Conservation (phyloP, 257 asterid genomes). For the Voacanga thouarsii region DNA sequence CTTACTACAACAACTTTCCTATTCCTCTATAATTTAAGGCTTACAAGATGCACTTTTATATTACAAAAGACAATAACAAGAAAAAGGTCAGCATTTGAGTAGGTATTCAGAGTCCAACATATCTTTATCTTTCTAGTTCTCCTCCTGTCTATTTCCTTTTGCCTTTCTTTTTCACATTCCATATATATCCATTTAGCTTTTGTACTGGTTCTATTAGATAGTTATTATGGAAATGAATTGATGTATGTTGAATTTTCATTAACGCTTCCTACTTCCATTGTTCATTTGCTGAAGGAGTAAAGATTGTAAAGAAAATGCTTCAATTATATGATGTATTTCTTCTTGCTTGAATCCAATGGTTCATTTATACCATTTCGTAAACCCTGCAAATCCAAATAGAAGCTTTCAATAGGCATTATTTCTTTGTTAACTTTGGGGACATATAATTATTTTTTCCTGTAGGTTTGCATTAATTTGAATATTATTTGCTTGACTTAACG, state of each 20-base stretch:
- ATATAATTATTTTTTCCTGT: too few relatives aligned
- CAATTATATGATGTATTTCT: neutral
- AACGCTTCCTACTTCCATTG: neutral
- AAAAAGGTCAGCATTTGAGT: neutral
- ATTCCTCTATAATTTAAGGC: neutral
- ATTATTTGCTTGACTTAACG: too few relatives aligned
- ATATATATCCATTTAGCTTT: too few relatives aligned
- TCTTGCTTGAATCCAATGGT: neutral
- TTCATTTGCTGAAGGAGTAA: neutral
- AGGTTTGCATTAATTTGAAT: too few relatives aligned
- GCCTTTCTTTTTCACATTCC: too few relatives aligned
- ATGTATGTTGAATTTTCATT: neutral
- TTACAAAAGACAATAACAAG: neutral
- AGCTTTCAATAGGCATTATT: too few relatives aligned
- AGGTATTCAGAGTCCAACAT: neutral
- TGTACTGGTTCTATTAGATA: neutral
- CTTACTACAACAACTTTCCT: neutral
- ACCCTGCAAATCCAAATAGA: too few relatives aligned
- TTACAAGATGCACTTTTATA: neutral
- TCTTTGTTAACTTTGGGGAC: too few relatives aligned
- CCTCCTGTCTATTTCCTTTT: too few relatives aligned
- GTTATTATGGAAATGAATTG: neutral
- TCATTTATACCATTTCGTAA: neutral
- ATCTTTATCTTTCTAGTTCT: neutral
- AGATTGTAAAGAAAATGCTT: constrained; percentile 1